phyloP scores from a whole-genome alignment of 371 early-diverging fungal species.

The Mortierella sp. region DNA sequence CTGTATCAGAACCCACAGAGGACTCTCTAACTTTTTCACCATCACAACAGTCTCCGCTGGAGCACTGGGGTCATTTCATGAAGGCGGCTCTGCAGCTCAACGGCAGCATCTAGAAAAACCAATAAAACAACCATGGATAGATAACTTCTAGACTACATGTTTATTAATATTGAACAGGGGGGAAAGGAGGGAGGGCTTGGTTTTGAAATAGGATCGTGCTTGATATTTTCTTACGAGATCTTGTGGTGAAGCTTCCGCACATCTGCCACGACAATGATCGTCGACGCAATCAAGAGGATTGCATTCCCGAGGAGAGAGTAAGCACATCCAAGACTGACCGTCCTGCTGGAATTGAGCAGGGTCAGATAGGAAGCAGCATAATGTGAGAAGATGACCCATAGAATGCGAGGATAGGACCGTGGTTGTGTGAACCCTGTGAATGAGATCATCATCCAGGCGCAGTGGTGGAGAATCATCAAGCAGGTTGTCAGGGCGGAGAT shows the following conservation, averaged over 20 bases:
- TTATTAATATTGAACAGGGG: neutral
- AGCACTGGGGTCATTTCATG: too few species aligned
- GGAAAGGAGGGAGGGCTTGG: too few species aligned
- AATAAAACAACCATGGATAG: neutral
- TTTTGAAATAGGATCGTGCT: too few species aligned
- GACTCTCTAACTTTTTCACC: too few species aligned
- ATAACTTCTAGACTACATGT: neutral
- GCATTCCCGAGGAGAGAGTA: constrained; percentile 61
- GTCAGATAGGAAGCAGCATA: constrained; percentile 75
- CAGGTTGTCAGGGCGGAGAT: constrained; percentile 75
- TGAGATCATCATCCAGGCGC: constrained; percentile 78
- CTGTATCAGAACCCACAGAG: neutral
- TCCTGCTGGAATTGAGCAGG: constrained; percentile 59
- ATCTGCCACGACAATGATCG: constrained; percentile 41
- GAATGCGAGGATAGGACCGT: constrained; percentile 51
- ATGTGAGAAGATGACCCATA: constrained; percentile 67
- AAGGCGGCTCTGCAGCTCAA: too few species aligned
- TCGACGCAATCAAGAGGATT: constrained; percentile 58
- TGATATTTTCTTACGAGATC: neutral
- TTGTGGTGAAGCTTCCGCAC: constrained; percentile 33
- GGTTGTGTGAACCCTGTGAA: constrained; percentile 72
- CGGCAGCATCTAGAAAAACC: too few species aligned
- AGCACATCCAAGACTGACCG: constrained; percentile 61
- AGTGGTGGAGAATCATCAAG: constrained; percentile 76
- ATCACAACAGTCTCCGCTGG: too few species aligned